A percentile compares a stretch with the other conserved stretches of the same genome.
Evolutionary conservation across 768 basidiomycete species (phyloP).

Genomic region (Mycena albidolilacea): DNA sequence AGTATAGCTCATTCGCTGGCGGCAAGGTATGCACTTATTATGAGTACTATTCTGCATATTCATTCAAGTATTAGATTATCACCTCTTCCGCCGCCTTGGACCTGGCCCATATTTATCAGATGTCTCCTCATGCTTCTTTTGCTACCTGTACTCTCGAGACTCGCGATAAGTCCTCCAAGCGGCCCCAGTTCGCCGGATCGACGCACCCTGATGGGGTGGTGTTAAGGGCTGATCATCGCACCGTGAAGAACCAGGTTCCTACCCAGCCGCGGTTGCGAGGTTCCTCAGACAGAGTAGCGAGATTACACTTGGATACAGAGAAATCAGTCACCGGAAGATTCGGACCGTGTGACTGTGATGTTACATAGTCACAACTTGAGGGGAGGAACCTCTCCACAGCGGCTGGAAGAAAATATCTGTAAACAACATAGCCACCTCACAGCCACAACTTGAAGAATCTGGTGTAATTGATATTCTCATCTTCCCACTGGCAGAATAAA

Average conservation of each 20-base stretch:
- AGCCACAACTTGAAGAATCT: too few species aligned
- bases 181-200: slow-evolving; percentile 90
- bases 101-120: slow-evolving; percentile 90
- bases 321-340: too few species aligned
- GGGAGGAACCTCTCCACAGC: too few species aligned
- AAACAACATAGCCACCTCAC: too few species aligned
- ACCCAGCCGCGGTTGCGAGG: too few species aligned
- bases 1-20: slow-evolving; percentile 74
- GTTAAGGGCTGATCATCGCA: slow-evolving; percentile 75
- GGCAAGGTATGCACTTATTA: slow-evolving; percentile 70
- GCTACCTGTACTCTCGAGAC: slow-evolving; percentile 67
- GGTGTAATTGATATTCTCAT: too few species aligned
- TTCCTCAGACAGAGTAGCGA: too few species aligned
- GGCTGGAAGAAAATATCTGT: too few species aligned
- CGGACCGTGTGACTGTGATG: too few species aligned
- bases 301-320: too few species aligned
- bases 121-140: slow-evolving; percentile 76
- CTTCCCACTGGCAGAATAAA: too few species aligned
- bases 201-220: slow-evolving; percentile 66
- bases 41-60: slow-evolving; percentile 6
- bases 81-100: slow-evolving; percentile 94
- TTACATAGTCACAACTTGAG: too few species aligned
- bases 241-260: slow-evolving; percentile 69
- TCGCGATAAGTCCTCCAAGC: slow-evolving; percentile 87
- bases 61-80: slow-evolving; percentile 68